Evolutionary conservation across 345 rosid species (phyloP), one percentile per base, ranked within the genome.

Genomic region (Populus simonii): DNA sequence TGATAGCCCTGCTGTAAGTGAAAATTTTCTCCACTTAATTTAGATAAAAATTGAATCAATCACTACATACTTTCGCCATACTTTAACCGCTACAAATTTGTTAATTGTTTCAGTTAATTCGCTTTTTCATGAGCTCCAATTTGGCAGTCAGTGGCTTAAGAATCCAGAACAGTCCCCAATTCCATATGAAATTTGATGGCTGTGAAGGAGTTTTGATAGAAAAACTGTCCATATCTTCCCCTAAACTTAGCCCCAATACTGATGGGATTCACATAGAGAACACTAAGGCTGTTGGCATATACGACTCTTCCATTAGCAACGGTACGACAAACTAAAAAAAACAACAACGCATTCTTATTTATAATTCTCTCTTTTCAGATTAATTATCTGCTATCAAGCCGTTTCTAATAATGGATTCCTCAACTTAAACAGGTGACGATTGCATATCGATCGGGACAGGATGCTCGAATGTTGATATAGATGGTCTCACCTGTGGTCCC

Each of bases 111-210:
- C 89, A 96, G 99, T 76, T 96, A 86, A 90, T 96, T 71, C 83
- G 99, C 25, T 96, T 96, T 85, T 96, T 96, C 88, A 90, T 96
- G 96, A 96, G 99, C 89, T 87, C 92, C 33, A 96, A 96, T 31
- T 71, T 96, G 75, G 97, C 72, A 3, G 92, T 93, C 0, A 90
- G 79, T 74, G 93, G 90, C 27, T 65, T 96, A 68, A 81, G 79
- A 59, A 93, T 96, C 43, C 97, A 96, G 80, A 96, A 96, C 89
- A 96, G 98, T 61, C 99, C 99, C 4, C 93, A 91, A 43, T 88
- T 96, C 75, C 99, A 93, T 84, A 88, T 96, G 91, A 96, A 96
- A 83, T 96, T 96, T 36, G 99, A 96, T 31, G 99, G 99, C 25
- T 96, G 99, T 45, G 82, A 93, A 82, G 97, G 98, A 51, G 99